Base-by-base conservation (phyloP, 2,329 filamentous ascomycete species). In the Colletotrichum magnum region DNA sequence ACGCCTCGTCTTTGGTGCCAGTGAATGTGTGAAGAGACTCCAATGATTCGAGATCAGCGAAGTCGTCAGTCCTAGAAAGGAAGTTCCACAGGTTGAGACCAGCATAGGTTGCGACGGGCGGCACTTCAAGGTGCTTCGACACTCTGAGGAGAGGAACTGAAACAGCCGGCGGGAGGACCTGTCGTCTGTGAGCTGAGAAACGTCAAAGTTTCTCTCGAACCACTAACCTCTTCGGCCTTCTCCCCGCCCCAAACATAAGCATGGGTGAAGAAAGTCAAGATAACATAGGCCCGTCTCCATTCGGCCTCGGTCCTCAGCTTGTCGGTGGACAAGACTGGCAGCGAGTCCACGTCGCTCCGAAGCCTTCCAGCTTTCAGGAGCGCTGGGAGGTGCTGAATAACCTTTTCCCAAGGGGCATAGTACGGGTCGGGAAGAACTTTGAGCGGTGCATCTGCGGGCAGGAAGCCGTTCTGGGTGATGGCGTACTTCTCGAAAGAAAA, bases 51-150 rank as follows among this genome's bases (percentile, higher is more conserved):
- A 95, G 83, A 66, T 89, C 83, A 72, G 90, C 88, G 32, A 92
- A 88, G 58, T 90, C 86, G 1, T 74, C 52, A 2, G 79, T 77
- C 0, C 73, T 70, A 47, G 92, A 89, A 71, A 88, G 86, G 81
- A 93, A 98, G 81, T 98, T 98, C 95, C 95, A 98, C 13, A 98
- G 85, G 73, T 93, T 94, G 41, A 95, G 85, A 0, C 89, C 93
- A 1, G 95, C 93, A 76, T 97, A 98, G 12, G 95, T 97, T n/a
- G 94, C 93, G 0, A 97, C 93, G 1, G 94, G 92, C 1, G 94
- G 95, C 1, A 98, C 86, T 70, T 95, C 92, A 6, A 98, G 88
- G 73, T 92, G 89, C 13, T 86, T 80, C 63, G 94, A 94, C 10
- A 94, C 87, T 54, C 87, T 77, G 53, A 96, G 85, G 68, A 97